Conservation (phyloP, 345 rosid genomes). For the Arabidopsis suecica region DNA sequence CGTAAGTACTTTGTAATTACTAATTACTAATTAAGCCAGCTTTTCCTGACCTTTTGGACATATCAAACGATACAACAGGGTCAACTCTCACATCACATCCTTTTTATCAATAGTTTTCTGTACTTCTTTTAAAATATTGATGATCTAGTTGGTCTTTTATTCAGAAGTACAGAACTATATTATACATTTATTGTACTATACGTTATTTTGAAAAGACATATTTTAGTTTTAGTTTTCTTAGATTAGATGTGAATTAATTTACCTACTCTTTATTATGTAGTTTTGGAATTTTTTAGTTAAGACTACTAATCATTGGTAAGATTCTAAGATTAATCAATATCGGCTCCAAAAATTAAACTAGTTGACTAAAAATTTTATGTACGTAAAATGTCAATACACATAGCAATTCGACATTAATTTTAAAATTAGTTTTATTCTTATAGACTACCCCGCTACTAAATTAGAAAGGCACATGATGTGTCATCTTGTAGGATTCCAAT, state of each 20-base stretch:
- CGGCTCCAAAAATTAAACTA: not conserved
- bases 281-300: not conserved
- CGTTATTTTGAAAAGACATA: not conserved
- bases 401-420: not conserved
- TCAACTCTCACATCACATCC: conserved; percentile 45
- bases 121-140: not conserved
- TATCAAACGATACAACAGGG: conserved; percentile 39
- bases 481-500: conserved; percentile 44
- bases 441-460: conserved; percentile 36
- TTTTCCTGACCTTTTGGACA: conserved; percentile 42
- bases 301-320: not conserved
- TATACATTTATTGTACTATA: not conserved
- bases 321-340: too few species aligned
- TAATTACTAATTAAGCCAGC: conserved; percentile 9
- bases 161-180: not conserved
- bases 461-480: conserved; percentile 47
- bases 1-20: conserved; percentile 24
- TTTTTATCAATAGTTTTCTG: conserved; percentile 25
- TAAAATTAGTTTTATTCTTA: not conserved
- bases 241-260: not conserved
- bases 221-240: not conserved
- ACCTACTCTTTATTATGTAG: not conserved
- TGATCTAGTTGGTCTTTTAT: conserved; percentile 15
- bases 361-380: not conserved
- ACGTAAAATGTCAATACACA: too few species aligned